phyloP scores from a whole-genome alignment of 2,329 filamentous ascomycete genomes.

The Aspergillus sp. region DNA sequence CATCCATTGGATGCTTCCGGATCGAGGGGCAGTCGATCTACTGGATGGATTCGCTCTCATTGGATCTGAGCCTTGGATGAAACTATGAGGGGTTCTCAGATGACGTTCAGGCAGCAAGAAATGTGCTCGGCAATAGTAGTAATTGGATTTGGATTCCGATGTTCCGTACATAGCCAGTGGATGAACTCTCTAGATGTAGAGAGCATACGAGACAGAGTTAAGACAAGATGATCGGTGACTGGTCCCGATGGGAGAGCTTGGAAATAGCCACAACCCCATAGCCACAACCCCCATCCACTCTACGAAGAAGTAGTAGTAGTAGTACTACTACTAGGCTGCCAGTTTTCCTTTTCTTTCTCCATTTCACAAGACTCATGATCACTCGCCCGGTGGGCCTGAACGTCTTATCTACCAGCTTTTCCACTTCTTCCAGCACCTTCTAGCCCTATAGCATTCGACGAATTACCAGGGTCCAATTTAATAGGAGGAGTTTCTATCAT shows the following conservation, averaged over 20 bases:
- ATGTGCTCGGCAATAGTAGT: background rate
- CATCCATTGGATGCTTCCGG: background rate
- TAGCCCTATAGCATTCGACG: background rate
- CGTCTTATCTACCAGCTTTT: background rate
- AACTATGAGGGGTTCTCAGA: slow-evolving; percentile 5
- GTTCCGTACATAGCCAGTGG: background rate
- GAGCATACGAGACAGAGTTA: background rate
- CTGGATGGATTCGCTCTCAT: background rate
- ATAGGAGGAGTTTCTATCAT: background rate
- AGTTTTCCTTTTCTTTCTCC: background rate
- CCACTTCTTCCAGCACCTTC: background rate
- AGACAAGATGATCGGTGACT: background rate
- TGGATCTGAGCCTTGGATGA: background rate
- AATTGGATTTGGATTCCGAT: background rate
- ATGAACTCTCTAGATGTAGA: too few relatives aligned
- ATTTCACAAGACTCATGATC: background rate
- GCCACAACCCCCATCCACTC: background rate
- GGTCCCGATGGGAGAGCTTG: background rate
- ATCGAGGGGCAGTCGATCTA: slow-evolving; percentile 1
- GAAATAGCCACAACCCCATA: background rate
- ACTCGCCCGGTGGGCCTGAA: background rate
- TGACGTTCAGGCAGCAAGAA: slow-evolving; percentile 6
- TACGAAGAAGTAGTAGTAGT: too few relatives aligned
- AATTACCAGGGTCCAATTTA: background rate
- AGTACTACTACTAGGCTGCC: slow-evolving; percentile 3